These are phyloP conservation scores for Gracilaria gracilis DNA, from an alignment of 23 red algal genomes.

Conservation along the genomic window DNA sequence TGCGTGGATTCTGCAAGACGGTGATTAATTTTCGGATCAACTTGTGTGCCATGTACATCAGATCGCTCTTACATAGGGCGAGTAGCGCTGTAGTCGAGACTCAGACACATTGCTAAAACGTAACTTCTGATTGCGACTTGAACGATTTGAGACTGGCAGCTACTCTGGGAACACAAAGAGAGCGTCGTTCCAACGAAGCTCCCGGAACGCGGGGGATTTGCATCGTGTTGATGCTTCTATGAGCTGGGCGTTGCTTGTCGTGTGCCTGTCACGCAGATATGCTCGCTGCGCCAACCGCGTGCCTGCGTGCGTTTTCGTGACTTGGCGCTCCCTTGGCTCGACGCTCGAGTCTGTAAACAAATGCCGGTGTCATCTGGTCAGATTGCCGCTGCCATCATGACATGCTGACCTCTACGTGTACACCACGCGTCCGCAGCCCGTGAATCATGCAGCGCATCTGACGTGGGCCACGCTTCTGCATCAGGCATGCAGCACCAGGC, in stretches of 20 bases:
- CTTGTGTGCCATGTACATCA: constrained; percentile 9
- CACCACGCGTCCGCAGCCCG: no score
- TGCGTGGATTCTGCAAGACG: constrained; percentile 36
- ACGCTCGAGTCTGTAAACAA: neutral
- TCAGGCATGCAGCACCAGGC: neutral
- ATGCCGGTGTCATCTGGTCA: neutral
- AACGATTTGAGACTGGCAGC: neutral
- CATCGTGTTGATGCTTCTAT: neutral
- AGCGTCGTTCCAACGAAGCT: no score
- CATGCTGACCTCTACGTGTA: no score
- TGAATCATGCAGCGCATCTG: no score
- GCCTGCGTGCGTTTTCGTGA: neutral
- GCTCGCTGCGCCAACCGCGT: neutral
- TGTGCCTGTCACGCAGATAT: neutral
- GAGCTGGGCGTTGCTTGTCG: neutral
- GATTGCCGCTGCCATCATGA: no score
- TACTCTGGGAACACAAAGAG: no score
- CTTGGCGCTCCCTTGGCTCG: neutral
- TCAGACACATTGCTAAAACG: constrained; percentile 2
- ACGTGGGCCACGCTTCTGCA: neutral
- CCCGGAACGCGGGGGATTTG: no score
- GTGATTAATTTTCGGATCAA: neutral
- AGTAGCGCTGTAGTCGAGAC: constrained; percentile 24
- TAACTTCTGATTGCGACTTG: constrained; percentile 3
- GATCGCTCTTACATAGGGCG: neutral